These are phyloP conservation scores for Pseudofabraea citricarpa DNA, from an alignment of 2,329 filamentous ascomycete genomes.

Conservation along the genomic window DNA sequence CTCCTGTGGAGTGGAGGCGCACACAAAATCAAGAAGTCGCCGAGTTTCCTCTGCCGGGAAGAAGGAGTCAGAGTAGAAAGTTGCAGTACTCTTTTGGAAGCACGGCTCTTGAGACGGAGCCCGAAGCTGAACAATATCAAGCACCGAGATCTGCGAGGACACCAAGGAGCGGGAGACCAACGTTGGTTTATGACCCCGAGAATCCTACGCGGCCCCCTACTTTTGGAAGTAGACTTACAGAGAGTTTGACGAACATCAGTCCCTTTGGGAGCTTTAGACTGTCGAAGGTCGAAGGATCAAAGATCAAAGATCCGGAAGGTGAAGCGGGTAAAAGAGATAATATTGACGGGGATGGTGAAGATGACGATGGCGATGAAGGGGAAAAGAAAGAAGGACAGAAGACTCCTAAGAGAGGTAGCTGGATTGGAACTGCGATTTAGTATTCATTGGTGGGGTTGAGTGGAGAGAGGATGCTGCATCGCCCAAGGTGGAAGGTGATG, in stretches of 20 bases:
- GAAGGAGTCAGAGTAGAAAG: not conserved
- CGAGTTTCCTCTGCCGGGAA: not conserved
- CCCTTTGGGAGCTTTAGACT: not conserved
- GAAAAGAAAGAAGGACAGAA: not conserved
- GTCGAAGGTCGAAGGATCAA: no score
- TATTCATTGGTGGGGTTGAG: no score
- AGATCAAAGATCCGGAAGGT: no score
- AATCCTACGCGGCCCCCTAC: not conserved
- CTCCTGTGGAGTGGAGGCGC: not conserved
- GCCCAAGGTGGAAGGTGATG: no score
- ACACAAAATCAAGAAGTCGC: not conserved
- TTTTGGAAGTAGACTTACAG: not conserved
- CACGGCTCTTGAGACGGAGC: not conserved
- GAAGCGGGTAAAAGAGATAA: not conserved
- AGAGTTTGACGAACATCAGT: not conserved
- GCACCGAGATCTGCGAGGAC: constrained; percentile 9
- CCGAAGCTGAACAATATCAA: constrained; percentile 6
- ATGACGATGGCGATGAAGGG: not conserved
- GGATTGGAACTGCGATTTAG: no score
- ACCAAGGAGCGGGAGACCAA: not conserved
- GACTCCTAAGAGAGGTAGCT: no score
- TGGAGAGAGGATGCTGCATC: no score
- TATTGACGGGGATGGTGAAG: not conserved
- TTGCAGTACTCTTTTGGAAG: not conserved
- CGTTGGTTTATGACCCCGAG: not conserved